Evolutionary conservation across 345 rosid genomes (phyloP), one percentile per base, ranked within the genome.

Genomic region (Salix brachista): DNA sequence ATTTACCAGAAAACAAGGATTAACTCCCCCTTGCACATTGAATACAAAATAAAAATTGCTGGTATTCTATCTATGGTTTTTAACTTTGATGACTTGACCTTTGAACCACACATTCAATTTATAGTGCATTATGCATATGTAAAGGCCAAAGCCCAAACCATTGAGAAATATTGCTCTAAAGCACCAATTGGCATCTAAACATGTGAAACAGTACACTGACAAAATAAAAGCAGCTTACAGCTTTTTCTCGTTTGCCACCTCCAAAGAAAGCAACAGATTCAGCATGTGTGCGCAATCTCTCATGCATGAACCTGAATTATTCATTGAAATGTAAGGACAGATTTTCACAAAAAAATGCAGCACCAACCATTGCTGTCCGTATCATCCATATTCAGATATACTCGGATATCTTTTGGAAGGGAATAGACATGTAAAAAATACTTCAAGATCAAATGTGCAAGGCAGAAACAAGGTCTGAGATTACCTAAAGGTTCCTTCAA

Each of bases 191-290:
- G 58, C 37, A 76, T 60, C 11, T 39, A 52, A 54, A 70, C 72
- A 19, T 5, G 74, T 67, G 21, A 70, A 13, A 72, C 21, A 58
- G 54, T 46, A 78, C 26, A 71, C 28, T 25, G 61, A 42, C 11
- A 21, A 60, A 41, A 67, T 23, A 56, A 58, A 78, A 67, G 77
- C 66, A 75, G 81, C 98, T 96, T 90, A 96, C 99, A 89, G 90
- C 86, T 86, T 90, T 94, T 88, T 96, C 99, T 83, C 98, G 90
- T 68, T 93, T 88, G 79, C 99, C 99, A 72, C 99, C 99, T 81
- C 99, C 99, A 89, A 96, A 96, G 89, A 96, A 96, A 73, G 99
- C 99, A 76, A 96, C 86, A 67, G 98, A 96, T 79, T 96, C 99
- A n/a, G 98, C 99, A 90, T 96, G 99, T 14, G 92, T 89, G 65